Percentiles rank a stretch among this genome's conserved stretches.
phyloP scores from a whole-genome alignment of 2,329 filamentous ascomycete genomes.

The Alternaria triticina region DNA sequence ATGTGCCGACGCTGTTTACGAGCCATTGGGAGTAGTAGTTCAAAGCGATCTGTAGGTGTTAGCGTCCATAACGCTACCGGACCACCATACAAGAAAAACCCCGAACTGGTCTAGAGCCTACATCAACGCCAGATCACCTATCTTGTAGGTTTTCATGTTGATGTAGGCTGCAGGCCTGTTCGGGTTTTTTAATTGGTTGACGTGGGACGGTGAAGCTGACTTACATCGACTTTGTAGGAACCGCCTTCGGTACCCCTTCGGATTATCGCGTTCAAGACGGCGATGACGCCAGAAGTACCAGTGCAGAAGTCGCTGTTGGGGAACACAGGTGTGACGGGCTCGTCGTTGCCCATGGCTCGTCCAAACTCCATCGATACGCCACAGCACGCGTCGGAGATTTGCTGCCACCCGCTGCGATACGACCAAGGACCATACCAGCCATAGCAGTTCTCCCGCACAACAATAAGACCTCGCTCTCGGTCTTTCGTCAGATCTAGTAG shows the following conservation, averaged over 20 bases:
- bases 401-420: conserved; percentile 60
- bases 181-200: too few species aligned
- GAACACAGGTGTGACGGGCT: conserved; percentile 54
- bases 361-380: conserved; percentile 58
- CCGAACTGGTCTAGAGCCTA: too few species aligned
- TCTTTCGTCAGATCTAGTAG: conserved; percentile 52
- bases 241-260: conserved; percentile 50
- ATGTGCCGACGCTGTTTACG: conserved; percentile 38
- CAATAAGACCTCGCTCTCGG: conserved; percentile 54
- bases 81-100: too few species aligned
- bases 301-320: conserved; percentile 57
- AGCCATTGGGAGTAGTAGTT: conserved; percentile 50
- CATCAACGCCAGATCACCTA: too few species aligned
- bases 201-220: conserved; percentile 11
- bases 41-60: conserved; percentile 32
- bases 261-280: conserved; percentile 53
- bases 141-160: too few species aligned
- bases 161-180: too few species aligned
- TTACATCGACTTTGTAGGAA: conserved; percentile 52
- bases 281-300: conserved; percentile 51
- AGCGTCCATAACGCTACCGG: not conserved
- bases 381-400: conserved; percentile 56
- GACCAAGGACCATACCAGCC: conserved; percentile 59
- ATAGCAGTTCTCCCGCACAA: conserved; percentile 61
- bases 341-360: conserved; percentile 54